Evolutionary conservation across 345 rosid species (phyloP).

Genomic region (Balakata baccata): DNA sequence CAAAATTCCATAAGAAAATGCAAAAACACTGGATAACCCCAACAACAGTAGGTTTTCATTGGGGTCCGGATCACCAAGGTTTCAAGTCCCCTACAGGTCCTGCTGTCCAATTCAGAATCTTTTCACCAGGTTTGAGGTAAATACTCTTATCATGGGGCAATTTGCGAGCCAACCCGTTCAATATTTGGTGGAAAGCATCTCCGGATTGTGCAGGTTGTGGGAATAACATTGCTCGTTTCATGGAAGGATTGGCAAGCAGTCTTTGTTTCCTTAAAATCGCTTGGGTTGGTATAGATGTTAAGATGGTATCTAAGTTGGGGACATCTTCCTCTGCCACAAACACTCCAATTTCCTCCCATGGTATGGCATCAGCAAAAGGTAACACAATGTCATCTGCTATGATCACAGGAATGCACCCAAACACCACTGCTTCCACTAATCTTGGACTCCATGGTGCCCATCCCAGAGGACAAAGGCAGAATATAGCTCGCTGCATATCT

Average conservation of each 20-base stretch:
- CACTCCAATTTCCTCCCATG: conserved; percentile 97
- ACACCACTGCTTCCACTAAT: conserved; percentile 96
- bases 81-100: conserved; percentile 81
- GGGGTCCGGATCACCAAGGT: conserved; percentile 54
- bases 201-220: conserved; percentile 93
- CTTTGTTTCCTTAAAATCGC: conserved; percentile 85
- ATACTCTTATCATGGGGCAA: conserved; percentile 57
- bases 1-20: not conserved
- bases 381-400: conserved; percentile 93
- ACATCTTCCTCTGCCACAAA: conserved; percentile 87
- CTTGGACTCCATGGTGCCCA: conserved; percentile 99
- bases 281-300: conserved; percentile 71
- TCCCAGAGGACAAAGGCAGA: conserved; percentile 91
- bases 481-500: conserved; percentile 93
- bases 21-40: not conserved
- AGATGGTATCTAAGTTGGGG: conserved; percentile 69
- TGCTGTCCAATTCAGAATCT: conserved; percentile 77
- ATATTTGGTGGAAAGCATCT: conserved; percentile 93
- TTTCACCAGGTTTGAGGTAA: conserved; percentile 56
- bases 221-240: conserved; percentile 89
- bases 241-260: conserved; percentile 87
- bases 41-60: not conserved
- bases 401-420: conserved; percentile 95
- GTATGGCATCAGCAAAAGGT: conserved; percentile 97
- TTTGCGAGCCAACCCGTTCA: conserved; percentile 89